A percentile compares a stretch with the other conserved stretches of the same genome.
Evolutionary conservation across 192 early-diverging fungal genomes (phyloP).

Genomic region (Entomortierella lignicola): DNA sequence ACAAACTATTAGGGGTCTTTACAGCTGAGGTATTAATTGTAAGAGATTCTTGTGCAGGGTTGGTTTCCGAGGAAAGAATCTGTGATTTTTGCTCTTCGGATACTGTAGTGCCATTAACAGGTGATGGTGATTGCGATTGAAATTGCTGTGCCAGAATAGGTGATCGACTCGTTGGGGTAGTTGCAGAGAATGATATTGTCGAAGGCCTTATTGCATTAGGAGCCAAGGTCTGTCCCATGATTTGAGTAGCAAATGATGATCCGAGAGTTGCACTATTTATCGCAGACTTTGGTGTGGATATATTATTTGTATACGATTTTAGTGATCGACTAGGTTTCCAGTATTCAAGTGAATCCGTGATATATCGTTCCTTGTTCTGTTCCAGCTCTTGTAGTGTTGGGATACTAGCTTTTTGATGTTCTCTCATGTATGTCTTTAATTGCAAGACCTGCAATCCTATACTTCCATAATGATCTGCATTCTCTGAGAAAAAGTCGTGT

Average conservation of each 20-base stretch:
- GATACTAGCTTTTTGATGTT: constrained; percentile 35
- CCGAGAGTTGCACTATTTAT: constrained; percentile 31
- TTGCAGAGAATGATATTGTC: constrained; percentile 20
- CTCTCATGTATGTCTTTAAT: constrained; percentile 51
- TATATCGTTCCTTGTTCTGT: constrained; percentile 50
- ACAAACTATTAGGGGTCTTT: constrained; percentile 4
- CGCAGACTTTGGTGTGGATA: constrained; percentile 12
- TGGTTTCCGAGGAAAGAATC: constrained; percentile 4
- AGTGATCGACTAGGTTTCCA: constrained; percentile 54
- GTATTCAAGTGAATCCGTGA: constrained; percentile 40
- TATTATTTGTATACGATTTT: constrained; percentile 33
- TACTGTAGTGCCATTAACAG: background rate
- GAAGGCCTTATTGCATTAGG: constrained; percentile 18
- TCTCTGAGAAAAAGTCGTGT: constrained; percentile 51
- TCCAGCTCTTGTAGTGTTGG: constrained; percentile 29
- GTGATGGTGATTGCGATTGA: constrained; percentile 4
- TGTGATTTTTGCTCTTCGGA: background rate
- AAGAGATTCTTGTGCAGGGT: background rate
- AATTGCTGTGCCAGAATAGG: constrained; percentile 18
- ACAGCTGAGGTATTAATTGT: constrained; percentile 1
- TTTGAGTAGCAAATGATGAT: constrained; percentile 32
- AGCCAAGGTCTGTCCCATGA: constrained; percentile 25
- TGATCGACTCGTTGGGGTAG: background rate
- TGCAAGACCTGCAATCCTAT: constrained; percentile 49
- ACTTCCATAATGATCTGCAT: constrained; percentile 47